Evolutionary conservation across 192 early-diverging fungal species (phyloP).

Genomic region (Phlyctochytrium bullatum): DNA sequence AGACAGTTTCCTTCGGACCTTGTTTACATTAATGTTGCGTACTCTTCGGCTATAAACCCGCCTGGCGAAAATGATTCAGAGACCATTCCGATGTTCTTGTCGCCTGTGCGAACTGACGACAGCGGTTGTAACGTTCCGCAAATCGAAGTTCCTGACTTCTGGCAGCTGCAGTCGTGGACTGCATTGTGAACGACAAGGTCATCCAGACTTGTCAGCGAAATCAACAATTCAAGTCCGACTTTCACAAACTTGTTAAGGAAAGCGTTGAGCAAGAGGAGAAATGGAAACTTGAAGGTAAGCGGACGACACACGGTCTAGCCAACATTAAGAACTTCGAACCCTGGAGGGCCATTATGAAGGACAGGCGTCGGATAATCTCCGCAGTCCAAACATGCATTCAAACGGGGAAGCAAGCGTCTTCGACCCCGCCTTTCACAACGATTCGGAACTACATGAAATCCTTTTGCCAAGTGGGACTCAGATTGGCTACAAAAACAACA

Average conservation of each 20-base stretch:
- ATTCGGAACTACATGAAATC: no score
- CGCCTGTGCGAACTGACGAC: slow-evolving; percentile 12
- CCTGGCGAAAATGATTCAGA: slow-evolving; percentile 18
- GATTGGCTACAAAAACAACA: no score
- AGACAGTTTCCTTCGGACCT: neutral
- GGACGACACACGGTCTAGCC: no score
- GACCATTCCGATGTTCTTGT: slow-evolving; percentile 21
- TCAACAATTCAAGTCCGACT: slow-evolving; percentile 7
- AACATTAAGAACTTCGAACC: no score
- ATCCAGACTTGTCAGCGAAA: slow-evolving; percentile 13
- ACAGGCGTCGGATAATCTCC: no score
- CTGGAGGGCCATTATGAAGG: no score
- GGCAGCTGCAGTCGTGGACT: neutral
- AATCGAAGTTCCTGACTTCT: neutral
- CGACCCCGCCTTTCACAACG: no score
- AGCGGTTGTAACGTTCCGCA: neutral
- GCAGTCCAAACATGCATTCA: no score
- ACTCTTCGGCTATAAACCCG: neutral
- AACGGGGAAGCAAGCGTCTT: no score
- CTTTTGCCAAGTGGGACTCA: no score
- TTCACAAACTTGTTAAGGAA: neutral
- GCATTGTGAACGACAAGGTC: slow-evolving; percentile 9
- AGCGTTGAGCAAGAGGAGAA: no score
- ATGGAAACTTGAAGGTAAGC: no score
- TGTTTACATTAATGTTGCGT: slow-evolving; percentile 15